Conservation (phyloP, 257 asterid species). For the Penstemon davidsonii region DNA sequence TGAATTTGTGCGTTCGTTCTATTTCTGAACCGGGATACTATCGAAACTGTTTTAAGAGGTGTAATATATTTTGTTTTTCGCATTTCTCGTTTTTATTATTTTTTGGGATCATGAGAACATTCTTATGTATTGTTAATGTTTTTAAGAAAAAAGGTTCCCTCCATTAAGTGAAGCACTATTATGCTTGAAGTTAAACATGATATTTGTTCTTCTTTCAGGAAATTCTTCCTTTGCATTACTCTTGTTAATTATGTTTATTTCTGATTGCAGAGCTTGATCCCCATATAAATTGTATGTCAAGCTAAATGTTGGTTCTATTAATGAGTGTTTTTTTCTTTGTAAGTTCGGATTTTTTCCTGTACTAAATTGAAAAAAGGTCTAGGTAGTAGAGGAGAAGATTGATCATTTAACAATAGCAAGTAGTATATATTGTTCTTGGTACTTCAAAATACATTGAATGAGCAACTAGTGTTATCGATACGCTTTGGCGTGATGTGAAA, state of each 20-base stretch:
- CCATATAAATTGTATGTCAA: no score
- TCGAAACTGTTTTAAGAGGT: conserved; percentile 28
- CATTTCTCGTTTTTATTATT: conserved; percentile 17
- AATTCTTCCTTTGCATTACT: neutral
- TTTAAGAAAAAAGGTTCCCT: neutral
- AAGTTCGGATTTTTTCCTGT: no score
- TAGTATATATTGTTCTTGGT: no score
- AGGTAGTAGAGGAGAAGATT: no score
- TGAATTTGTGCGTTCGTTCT: conserved; percentile 21
- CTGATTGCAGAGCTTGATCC: no score
- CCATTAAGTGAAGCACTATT: neutral
- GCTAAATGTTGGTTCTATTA: no score
- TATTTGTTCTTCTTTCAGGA: neutral
- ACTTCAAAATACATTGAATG: no score
- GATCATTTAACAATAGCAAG: no score
- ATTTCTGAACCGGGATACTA: conserved; percentile 30
- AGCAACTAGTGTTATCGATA: no score
- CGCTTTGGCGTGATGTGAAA: no score
- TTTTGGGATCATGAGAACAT: conserved; percentile 8
- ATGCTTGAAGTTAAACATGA: neutral
- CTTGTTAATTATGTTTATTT: no score
- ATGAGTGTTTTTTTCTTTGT: neutral
- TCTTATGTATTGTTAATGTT: conserved; percentile 1
- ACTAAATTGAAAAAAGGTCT: no score
- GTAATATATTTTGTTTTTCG: conserved; percentile 19